Evolutionary conservation across 2,329 filamentous ascomycete genomes (phyloP), one percentile per base, ranked within the genome.

Genomic region (Thelonectria discophora): DNA sequence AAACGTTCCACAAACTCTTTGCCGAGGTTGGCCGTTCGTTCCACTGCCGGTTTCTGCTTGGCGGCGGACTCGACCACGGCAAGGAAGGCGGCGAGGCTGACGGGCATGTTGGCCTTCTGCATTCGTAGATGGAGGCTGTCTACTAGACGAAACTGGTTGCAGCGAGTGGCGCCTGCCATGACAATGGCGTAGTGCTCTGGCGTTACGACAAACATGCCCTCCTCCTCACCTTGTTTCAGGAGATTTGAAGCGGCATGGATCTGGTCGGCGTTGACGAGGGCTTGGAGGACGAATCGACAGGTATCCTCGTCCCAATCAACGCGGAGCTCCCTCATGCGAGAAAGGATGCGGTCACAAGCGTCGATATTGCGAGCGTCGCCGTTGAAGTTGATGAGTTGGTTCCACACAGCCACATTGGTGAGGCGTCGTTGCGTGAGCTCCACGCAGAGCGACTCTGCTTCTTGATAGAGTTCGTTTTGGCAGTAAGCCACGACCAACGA

Each of bases 351-450:
- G 67, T 86, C 82, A 55, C 85, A 78, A 49, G 77, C 77, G n/a
- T 72, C 73, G 7, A 87, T 73, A 54, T 83, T 80, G 57, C 89
- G 85, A 7, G 85, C 82, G 57, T 86, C 79, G 7, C 91, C 91
- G 73, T 93, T 84, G 62, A 90, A 86, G 58, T 84, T 82, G 5
- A 97, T 79, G 32, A 97, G 78, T 55, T 87, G 82, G 72, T 97
- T 97, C 91, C 92, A 97, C 72, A 93, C 86, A 32, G 82, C 80
- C 2, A 88, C 88, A 20, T 76, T 77, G 2, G 82, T 79, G 1
- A 86, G 82, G 17, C 81, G 78, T 63, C 82, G 80, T 12, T 77
- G 75, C 20, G 88, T 79, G 32, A 87, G 83, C 46, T 84, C 83
- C 50, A 84, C 53, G 46, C 75, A 78, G 24, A 80, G 71, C n/a